Base-by-base conservation (phyloP, 164 flowering plant species). In the Liquidambar formosana region DNA sequence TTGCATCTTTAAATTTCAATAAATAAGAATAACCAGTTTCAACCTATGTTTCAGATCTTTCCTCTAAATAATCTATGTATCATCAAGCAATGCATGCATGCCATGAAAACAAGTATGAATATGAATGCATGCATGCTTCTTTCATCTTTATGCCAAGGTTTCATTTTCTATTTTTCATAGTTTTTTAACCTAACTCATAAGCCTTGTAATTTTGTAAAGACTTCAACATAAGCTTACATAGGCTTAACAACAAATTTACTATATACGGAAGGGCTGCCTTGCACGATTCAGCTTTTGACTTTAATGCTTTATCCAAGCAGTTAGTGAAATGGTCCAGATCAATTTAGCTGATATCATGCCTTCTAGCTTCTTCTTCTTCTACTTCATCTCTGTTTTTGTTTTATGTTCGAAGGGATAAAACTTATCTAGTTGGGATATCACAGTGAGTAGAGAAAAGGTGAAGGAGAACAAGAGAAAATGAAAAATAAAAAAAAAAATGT, bases 271-370 rank as follows among this genome's bases (percentile, higher is more conserved):
- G 15, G 13, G 18, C 18, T 3, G 51, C 51, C 51, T 47, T 47
- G 51, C 51, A 47, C 51, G 51, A 15, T 11, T 15, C 18, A 47
- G 13, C 12, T 11, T 47, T 47, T 47, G 51, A 33, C 41, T 33
- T 33, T 33, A 33, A 6, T 33, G 6, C 41, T 33, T 33, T 33
- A 33, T 33, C 41, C 41, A 33, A 33, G 41, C 6, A 33, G 41
- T 33, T 33, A 2, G 41, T 33, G 41, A 33, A 33, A 33, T 2
- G 41, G 41, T 33, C 41, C 41, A 33, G 1, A 54, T 54, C 27
- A 12, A 51, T 51, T 51, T 51, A 51, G 54, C 54, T 51, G 54
- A 51, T 51, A 51, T 46, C 49, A 51, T 51, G 54, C 19, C 23
- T 46, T 11, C 18, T 51, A 18, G 54, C 54, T 19, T 1, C 54